Evolutionary conservation across 352 stramenopile species (phyloP), one percentile per base, ranked within the genome.

Genomic region (Plasmopara halstedii): DNA sequence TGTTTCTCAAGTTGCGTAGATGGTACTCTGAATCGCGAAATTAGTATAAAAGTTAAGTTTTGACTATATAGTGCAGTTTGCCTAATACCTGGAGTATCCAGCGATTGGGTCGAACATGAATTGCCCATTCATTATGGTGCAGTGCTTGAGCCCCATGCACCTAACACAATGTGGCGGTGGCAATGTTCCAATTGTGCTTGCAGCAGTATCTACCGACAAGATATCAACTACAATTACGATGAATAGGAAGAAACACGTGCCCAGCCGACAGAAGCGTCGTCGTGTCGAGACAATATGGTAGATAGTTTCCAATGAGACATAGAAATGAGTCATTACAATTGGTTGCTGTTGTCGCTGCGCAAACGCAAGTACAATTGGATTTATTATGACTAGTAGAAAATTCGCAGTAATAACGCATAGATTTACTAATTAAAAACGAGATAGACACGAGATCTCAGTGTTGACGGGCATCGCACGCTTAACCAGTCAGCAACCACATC

Each of bases 1-100:
- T 88, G 77, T 38, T 86, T 85, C 38, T 78, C 50, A 18, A 88
- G 39, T 49, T 88, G 77, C 21, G 56, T 46, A 22, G 77, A 69
- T 15, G 62, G 50, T 11, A 82, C 70, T 42, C 76, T 83, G 17
- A 45, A 14, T 10, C 25, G 25, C 25, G 11, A 29, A 29, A 29
- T 11, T 10, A 29, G 1, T 1, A 6, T 11, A 29, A 11, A 6
- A 2, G 3, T 29, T 10, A 29, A 29, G 25, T 4, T 10, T 29
- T 10, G n/a, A 40, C 0, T 14, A n/a, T 23, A 14, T 18, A 17
- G 20, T 25, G 35, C 6, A 23, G 17, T 33, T 3, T 21, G 6
- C 6, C 19, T 18, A 37, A 10, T 26, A 85, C 72, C 70, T 47
- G 19, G 77, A 85, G 63, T 86, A 89, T 2, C 68, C 70, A n/a